Percentiles rank a stretch among this genome's conserved stretches.
phyloP scores from a whole-genome alignment of 2,329 filamentous ascomycete genomes.

The Aplosporella prunicola region DNA sequence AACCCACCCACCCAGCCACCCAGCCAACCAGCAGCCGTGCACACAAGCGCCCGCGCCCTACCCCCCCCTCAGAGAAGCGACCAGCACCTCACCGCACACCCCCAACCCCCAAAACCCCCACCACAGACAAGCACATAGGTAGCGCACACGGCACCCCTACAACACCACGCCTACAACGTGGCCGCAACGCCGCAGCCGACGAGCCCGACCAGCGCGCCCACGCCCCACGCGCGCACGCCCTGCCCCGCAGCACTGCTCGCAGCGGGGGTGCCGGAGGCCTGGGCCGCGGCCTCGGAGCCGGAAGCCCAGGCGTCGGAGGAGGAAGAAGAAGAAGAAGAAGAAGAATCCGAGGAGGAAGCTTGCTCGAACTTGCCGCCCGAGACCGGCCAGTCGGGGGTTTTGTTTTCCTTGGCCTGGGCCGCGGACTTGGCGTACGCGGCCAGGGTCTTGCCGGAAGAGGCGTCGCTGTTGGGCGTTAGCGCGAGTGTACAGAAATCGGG shows the following conservation, averaged over 20 bases:
- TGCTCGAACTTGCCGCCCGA: constrained; percentile 18
- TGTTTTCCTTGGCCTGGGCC: constrained; percentile 15
- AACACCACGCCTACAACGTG: no score
- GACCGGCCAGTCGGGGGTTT: constrained; percentile 17
- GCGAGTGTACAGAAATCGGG: no score
- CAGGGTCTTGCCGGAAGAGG: constrained; percentile 14
- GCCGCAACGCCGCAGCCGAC: no score
- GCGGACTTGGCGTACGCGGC: constrained; percentile 19
- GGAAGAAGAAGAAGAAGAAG: constrained; percentile 1
- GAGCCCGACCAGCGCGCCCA: constrained; percentile 6
- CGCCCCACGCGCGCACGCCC: constrained; percentile 1
- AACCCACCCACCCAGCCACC: no score
- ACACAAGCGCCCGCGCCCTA: no score
- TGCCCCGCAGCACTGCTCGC: constrained; percentile 18
- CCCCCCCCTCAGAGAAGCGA: no score
- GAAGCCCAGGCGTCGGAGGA: constrained; percentile 14
- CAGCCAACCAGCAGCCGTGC: no score
- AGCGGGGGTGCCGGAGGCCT: constrained; percentile 9
- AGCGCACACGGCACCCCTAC: no score
- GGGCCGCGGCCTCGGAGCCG: constrained; percentile 13
- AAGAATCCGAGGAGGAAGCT: constrained; percentile 7
- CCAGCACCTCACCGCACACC: no score
- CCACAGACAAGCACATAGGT: no score
- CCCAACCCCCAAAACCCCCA: no score
- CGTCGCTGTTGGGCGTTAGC: no score